phyloP scores from a whole-genome alignment of 2,329 filamentous ascomycete genomes.

The Leptographium wingfieldii region DNA sequence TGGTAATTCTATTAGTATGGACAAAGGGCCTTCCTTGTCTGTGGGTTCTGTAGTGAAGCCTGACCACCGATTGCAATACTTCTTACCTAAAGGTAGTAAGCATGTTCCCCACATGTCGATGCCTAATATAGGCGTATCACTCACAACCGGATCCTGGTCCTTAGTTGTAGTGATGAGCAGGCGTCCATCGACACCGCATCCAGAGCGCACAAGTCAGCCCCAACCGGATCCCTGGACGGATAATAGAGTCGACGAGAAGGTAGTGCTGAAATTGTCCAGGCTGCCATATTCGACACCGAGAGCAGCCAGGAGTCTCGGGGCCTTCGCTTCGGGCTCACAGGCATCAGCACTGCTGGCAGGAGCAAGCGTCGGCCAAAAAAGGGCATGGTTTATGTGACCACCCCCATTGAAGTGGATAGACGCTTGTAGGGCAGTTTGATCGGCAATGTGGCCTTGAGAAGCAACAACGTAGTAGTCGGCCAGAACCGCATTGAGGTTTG shows the following conservation, averaged over 20 bases:
- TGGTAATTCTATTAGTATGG: conserved; percentile 18
- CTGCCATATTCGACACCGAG: conserved; percentile 55
- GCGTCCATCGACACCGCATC: conserved; percentile 34
- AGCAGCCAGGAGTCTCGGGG: conserved; percentile 35
- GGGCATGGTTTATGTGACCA: conserved; percentile 53
- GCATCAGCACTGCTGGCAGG: conserved; percentile 47
- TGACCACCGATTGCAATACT: background rate
- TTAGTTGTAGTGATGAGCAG: conserved; percentile 66
- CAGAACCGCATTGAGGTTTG: conserved; percentile 67
- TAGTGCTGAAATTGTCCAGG: conserved; percentile 52
- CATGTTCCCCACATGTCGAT: conserved; percentile 89
- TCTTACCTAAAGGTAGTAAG: conserved; percentile 68
- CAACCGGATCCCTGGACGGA: conserved; percentile 74
- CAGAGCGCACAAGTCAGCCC: conserved; percentile 63
- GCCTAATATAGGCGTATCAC: conserved; percentile 55
- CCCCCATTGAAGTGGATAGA: conserved; percentile 56
- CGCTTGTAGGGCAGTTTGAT: conserved; percentile 48
- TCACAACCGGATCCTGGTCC: conserved; percentile 66
- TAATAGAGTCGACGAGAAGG: conserved; percentile 52
- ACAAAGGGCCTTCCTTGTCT: background rate
- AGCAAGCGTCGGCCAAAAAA: conserved; percentile 59
- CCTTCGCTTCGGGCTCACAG: conserved; percentile 34
- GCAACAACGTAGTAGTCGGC: conserved; percentile 54
- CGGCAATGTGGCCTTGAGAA: conserved; percentile 38
- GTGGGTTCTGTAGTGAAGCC: background rate